These are phyloP conservation scores for Alliaria petiolata DNA, from an alignment of 345 rosid species.

Conservation along the genomic window DNA sequence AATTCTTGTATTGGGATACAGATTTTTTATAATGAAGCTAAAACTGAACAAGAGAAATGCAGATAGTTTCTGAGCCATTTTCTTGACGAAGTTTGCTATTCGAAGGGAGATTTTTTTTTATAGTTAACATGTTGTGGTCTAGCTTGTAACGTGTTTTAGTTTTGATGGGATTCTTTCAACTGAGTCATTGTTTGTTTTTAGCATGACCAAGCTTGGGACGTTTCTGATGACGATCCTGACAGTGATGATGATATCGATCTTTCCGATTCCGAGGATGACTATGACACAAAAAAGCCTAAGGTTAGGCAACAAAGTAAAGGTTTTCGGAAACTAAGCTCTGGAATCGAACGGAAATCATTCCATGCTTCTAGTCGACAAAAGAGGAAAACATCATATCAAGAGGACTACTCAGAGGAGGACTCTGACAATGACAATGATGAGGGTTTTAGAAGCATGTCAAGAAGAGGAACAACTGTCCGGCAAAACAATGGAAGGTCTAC, in stretches of 20 bases:
- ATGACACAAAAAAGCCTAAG: constrained; percentile 54
- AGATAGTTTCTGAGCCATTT: neutral
- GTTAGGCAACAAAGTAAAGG: constrained; percentile 57
- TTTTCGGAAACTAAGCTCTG: constrained; percentile 45
- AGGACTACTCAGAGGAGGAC: constrained; percentile 67
- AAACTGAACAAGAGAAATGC: constrained; percentile 9
- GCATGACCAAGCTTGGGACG: constrained; percentile 78
- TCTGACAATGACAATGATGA: constrained; percentile 60
- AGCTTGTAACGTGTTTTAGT: constrained; percentile 10
- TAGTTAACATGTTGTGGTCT: neutral
- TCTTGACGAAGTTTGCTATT: neutral
- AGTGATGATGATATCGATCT: constrained; percentile 63
- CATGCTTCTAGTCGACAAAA: constrained; percentile 49
- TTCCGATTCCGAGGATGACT: constrained; percentile 73
- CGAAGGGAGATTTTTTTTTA: neutral
- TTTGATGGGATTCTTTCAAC: constrained; percentile 18
- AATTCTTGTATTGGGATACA: constrained; percentile 6
- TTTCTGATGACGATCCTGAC: constrained; percentile 65
- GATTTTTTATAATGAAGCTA: neutral
- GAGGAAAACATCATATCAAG: constrained; percentile 66
- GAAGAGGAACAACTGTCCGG: constrained; percentile 58
- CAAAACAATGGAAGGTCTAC: constrained; percentile 58
- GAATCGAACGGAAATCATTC: constrained; percentile 45
- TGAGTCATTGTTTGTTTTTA: constrained; percentile 9
- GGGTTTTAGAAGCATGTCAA: constrained; percentile 54